phyloP scores from a whole-genome alignment of 2,329 filamentous ascomycete species.

The Fusarium floridanum region DNA sequence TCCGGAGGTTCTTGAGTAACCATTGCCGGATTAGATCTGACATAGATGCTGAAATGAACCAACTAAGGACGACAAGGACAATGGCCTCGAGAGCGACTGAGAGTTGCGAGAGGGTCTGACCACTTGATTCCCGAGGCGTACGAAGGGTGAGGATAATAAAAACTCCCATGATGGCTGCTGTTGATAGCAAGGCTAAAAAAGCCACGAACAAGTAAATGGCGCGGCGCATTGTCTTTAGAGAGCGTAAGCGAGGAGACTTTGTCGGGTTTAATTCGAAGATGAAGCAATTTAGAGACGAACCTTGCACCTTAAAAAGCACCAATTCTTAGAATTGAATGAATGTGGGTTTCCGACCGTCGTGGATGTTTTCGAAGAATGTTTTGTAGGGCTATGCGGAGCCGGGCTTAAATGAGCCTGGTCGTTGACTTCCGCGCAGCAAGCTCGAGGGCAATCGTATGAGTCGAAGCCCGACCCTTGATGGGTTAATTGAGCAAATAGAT shows the following conservation, averaged over 20 bases:
- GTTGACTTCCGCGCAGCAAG: constrained; percentile 5
- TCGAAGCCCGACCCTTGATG: no score
- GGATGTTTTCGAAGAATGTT: constrained; percentile 6
- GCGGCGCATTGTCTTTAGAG: constrained; percentile 33
- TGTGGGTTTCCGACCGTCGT: neutral
- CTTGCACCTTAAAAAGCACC: constrained; percentile 23
- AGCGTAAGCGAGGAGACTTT: constrained; percentile 8
- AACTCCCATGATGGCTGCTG: constrained; percentile 36
- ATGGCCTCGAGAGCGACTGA: constrained; percentile 47
- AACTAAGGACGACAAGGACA: constrained; percentile 41
- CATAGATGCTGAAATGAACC: constrained; percentile 52
- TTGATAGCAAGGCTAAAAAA: constrained; percentile 37
- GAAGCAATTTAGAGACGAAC: constrained; percentile 23
- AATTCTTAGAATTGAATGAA: constrained; percentile 1
- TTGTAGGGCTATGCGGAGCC: constrained; percentile 26
- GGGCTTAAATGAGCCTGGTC: constrained; percentile 19
- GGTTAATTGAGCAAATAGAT: no score
- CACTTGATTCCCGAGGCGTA: constrained; percentile 35
- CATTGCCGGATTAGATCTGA: constrained; percentile 35
- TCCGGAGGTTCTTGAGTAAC: constrained; percentile 38
- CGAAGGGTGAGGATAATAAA: constrained; percentile 38
- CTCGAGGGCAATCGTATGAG: neutral
- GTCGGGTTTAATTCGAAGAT: constrained; percentile 6
- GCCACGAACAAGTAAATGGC: constrained; percentile 36
- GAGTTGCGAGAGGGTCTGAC: constrained; percentile 40